Percentiles rank a stretch among this genome's conserved stretches.
These are phyloP conservation scores for Monosporozyma servazzii DNA, from an alignment of 805 yeast species.

Conservation along the genomic window DNA sequence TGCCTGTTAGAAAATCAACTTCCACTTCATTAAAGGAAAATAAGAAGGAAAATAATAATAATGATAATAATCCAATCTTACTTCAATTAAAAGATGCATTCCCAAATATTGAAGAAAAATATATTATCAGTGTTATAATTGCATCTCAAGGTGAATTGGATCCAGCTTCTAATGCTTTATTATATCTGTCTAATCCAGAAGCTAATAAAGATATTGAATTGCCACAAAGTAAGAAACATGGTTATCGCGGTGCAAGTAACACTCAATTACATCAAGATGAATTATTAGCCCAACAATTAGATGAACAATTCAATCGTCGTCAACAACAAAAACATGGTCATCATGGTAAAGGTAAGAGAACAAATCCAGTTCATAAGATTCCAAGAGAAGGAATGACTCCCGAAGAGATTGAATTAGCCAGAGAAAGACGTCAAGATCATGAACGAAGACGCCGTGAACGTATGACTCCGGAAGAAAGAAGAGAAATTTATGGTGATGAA, in stretches of 20 bases:
- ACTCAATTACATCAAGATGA: slow-evolving; percentile 66
- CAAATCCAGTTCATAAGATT: background rate
- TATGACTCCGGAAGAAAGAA: slow-evolving; percentile 9
- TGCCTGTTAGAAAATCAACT: slow-evolving; percentile 20
- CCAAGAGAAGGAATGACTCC: slow-evolving; percentile 2
- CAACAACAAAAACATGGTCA: slow-evolving; percentile 6
- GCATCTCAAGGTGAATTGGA: slow-evolving; percentile 78
- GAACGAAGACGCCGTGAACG: slow-evolving; percentile 16
- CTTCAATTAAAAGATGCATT: slow-evolving; percentile 74
- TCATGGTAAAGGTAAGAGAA: slow-evolving; percentile 2
- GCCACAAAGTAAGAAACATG: slow-evolving; percentile 23
- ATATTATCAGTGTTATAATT: slow-evolving; percentile 68
- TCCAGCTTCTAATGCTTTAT: slow-evolving; percentile 80
- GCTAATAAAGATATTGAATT: slow-evolving; percentile 42
- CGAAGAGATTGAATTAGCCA: slow-evolving; percentile 16
- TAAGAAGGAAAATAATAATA: background rate
- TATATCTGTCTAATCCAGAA: slow-evolving; percentile 68
- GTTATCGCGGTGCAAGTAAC: slow-evolving; percentile 19
- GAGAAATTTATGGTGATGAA: slow-evolving; percentile 26
- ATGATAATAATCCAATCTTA: slow-evolving; percentile 18
- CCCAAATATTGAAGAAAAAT: slow-evolving; percentile 64
- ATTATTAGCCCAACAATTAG: slow-evolving; percentile 68
- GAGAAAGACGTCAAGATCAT: slow-evolving; percentile 21
- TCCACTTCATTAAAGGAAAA: background rate
- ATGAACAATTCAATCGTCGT: slow-evolving; percentile 44